Base-by-base conservation (phyloP, 1,284 basidiomycete genomes). In the Taiwanofungus camphoratus region DNA sequence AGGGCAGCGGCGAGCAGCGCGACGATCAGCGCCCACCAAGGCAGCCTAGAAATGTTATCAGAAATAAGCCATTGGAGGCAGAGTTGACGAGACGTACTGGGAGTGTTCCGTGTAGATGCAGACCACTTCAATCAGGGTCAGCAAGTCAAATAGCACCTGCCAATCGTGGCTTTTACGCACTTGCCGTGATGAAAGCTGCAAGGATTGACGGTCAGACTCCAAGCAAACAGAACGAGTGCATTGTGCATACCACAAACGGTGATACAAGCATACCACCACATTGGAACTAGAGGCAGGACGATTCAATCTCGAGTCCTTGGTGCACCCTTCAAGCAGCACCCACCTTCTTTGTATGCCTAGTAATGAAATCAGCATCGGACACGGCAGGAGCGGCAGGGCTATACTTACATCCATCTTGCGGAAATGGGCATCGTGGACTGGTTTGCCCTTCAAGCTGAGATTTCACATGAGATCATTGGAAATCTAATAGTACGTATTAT, bases 21-120 rank as follows among this genome's bases (percentile, higher is more conserved):
- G 20, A 75, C 67, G 41, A 74, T 69, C 48, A 73, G 51, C 33
- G 63, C 57, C 69, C 69, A 73, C 72, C 73, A 76, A 3, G 74
- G 74, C 5, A 79, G 58, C 18, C 44, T 45, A 13, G 9, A 13
- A 21, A 34, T 5, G 27, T 11, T 5, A 19, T 33, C 13, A 31
- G 21, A 15, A 30, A 24, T 21, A 15, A 12, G 3, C 12, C 15
- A n/a, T 15, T 7, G 11, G 3, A 21, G 4, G n/a, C 5, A 30
- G 30, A 7, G n/a, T 11, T 16, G 9, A 9, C 8, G 13, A 12
- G 1, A 37, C 29, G 1, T 35, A 45, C 44, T 39, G 38, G 7
- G 70, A 71, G 38, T 70, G 45, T 4, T 68, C 69, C 16, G 72
- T 71, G 50, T 78, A 78, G 48, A 44, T 31, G 34, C 54, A 51